Evolutionary conservation across 805 yeast genomes (phyloP), one percentile per base, ranked within the genome.

Genomic region (Isabelozyma rhagii): DNA sequence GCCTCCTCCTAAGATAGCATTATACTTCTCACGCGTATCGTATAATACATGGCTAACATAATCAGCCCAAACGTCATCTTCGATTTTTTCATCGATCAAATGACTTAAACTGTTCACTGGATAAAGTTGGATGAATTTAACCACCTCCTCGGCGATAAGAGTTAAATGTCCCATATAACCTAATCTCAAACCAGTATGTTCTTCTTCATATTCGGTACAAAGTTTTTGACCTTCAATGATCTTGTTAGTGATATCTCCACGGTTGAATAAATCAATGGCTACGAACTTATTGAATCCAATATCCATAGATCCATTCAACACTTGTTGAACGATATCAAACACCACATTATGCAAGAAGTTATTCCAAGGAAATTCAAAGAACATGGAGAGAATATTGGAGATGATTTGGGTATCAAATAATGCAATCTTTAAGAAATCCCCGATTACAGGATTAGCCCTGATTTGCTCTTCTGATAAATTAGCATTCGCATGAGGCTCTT

Each of bases 91-190:
- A 54, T 73, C 75, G 45, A 74, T 71, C 15, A 66, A 57, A 27
- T 64, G 67, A 51, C 76, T 71, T 15, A 74, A 56, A 5, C 72
- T 64, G 48, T 61, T 64, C 25, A 66, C 59, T 0, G 79, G 79
- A 46, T 62, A 66, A 25, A 66, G 53, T 51, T 66, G 79, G n/a
- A 79, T 74, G 66, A 94, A 94, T 66, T 94, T 94, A 45, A 91
- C 96, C 41, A 94, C 94, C 66, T 94, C 99, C 64, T 94, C 99
- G 25, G 97, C 93, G 54, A 94, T 90, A 47, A 94, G 74, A 2
- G 97, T 90, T 55, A 94, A 73, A 64, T 94, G 99, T 17, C 99
- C 99, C 94, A 93, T 94, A 63, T 89, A 94, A 0, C 99, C 99
- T 45, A 91, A 78, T 52, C 96, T 79, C 47, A 89, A 79, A 3